phyloP scores from a whole-genome alignment of 2,329 filamentous ascomycete genomes.

The Aspergillus ustus region DNA sequence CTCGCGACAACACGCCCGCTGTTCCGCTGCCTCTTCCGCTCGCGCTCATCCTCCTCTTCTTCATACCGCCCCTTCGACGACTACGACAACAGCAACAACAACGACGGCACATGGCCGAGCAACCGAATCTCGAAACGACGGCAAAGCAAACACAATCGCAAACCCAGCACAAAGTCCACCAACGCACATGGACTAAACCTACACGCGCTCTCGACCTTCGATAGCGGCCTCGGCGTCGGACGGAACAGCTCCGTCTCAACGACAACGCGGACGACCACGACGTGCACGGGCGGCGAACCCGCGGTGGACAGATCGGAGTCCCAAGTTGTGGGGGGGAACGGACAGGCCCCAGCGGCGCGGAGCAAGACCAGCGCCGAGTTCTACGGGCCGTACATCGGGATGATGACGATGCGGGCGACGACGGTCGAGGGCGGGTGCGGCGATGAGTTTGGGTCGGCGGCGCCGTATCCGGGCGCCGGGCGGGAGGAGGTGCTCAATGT shows the following conservation, averaged over 20 bases:
- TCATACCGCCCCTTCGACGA: not conserved
- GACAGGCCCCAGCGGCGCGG: no score
- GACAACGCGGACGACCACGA: not conserved
- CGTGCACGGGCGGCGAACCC: not conserved
- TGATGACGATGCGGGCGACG: slow-evolving; percentile 1
- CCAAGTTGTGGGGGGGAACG: no score
- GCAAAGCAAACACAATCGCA: not conserved
- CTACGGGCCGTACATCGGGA: not conserved
- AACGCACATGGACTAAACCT: not conserved
- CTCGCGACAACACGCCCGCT: slow-evolving; percentile 28
- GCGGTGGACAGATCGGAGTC: no score
- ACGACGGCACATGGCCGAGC: not conserved
- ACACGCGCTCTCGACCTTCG: not conserved
- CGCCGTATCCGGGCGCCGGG: not conserved
- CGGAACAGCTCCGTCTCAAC: not conserved
- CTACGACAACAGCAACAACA: not conserved
- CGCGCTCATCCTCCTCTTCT: not conserved
- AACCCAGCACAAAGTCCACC: not conserved
- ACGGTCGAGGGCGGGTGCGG: slow-evolving; percentile 2
- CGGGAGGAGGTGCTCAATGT: not conserved
- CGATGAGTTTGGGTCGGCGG: not conserved
- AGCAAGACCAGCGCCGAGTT: not conserved
- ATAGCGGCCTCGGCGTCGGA: not conserved
- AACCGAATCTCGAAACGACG: no score
- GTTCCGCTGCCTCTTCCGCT: slow-evolving; percentile 8